phyloP scores from a whole-genome alignment of 495 filamentous ascomycete genomes.

The Parmelia sp. region DNA sequence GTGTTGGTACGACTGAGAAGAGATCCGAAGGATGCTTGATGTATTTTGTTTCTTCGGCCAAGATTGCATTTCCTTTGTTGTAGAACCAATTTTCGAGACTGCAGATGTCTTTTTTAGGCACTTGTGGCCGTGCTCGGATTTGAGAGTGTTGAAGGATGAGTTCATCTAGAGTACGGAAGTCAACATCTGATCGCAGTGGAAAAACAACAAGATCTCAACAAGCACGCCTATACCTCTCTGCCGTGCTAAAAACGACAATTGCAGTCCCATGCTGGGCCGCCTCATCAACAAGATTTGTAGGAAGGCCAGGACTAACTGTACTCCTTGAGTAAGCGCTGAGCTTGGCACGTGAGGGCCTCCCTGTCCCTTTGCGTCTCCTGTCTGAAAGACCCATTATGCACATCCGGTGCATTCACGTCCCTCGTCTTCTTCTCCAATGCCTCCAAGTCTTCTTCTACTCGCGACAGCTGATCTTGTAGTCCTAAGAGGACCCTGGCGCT shows the following conservation, averaged over 20 bases:
- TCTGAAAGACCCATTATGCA: conserved; percentile 11
- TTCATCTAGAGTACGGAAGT: background rate
- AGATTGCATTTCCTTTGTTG: conserved; percentile 3
- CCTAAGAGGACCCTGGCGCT: background rate
- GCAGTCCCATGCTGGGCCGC: background rate
- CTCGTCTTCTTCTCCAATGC: background rate
- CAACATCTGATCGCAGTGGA: background rate
- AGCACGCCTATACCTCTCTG: background rate
- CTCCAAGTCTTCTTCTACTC: conserved; percentile 2
- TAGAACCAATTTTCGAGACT: conserved; percentile 14
- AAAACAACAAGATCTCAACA: background rate
- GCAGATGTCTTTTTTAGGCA: conserved; percentile 8
- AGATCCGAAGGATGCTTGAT: conserved; percentile 2
- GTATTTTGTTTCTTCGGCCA: background rate
- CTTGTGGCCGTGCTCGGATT: background rate
- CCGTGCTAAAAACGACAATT: background rate
- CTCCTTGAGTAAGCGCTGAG: background rate
- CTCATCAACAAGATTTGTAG: background rate
- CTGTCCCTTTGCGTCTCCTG: background rate
- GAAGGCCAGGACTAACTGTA: background rate
- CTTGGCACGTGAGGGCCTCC: background rate
- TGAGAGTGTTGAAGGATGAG: conserved; percentile 12
- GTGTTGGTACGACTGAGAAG: conserved; percentile 2
- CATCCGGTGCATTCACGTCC: background rate
- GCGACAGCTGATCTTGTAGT: conserved; percentile 5